Evolutionary conservation across 257 asterid genomes (phyloP), one percentile per base, ranked within the genome.

Genomic region (Scutellaria barbata): DNA sequence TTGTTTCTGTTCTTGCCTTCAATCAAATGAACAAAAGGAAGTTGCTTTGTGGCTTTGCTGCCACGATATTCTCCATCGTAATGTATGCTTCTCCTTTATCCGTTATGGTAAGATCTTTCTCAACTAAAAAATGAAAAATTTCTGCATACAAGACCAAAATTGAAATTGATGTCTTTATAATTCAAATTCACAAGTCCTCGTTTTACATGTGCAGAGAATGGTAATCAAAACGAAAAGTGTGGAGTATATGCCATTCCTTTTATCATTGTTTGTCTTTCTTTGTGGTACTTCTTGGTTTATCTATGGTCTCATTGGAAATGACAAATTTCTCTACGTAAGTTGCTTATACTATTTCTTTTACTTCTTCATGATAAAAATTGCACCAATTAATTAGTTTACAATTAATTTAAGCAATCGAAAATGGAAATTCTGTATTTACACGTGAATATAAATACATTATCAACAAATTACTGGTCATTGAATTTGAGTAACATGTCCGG

Each of bases 81-180:
- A 92, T 92, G 97, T 92, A 92, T 68, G 98, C 89, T 46, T 86
- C 98, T 1, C 98, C 98, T 11, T 51, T 92, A 3, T 84, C 97
- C 0, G 65, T 87, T 51, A 86, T 90, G 89, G 97, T 92, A 83
- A 73, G 88, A 47, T 58, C 14, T 5, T n/a, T 18, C 6, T 54
- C 35, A n/a, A n/a, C n/a, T n/a, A n/a, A n/a, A n/a, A n/a, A n/a
- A n/a, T n/a, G n/a, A n/a, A n/a, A n/a, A n/a, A n/a, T n/a, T n/a
- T n/a, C n/a, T n/a, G n/a, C n/a, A n/a, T n/a, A n/a, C n/a, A n/a
- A n/a, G n/a, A n/a, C n/a, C n/a, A n/a, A n/a, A n/a, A n/a, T n/a
- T n/a, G n/a, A n/a, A n/a, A n/a, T n/a, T n/a, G n/a, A n/a, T n/a
- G n/a, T n/a, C n/a, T n/a, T n/a, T n/a, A n/a, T n/a, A n/a, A n/a